Percentiles rank a stretch among this genome's conserved stretches.
phyloP scores from a whole-genome alignment of 768 basidiomycete genomes.

The Bullera alba region DNA sequence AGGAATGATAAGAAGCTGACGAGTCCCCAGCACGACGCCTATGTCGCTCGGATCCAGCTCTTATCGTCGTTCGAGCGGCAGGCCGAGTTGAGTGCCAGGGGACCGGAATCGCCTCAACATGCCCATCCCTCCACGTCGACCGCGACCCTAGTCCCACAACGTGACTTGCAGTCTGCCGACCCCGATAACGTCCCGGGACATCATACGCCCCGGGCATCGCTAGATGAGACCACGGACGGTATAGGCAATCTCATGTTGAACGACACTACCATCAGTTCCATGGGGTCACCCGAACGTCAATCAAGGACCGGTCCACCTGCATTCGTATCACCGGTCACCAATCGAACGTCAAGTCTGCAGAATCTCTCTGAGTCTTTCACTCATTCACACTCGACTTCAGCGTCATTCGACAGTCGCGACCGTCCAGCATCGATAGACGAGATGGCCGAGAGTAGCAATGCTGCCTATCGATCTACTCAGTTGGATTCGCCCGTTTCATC shows the following conservation, averaged over 20 bases:
- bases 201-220: slow-evolving; percentile 24
- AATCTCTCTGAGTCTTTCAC: too few species aligned
- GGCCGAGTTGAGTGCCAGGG: background rate
- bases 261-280: background rate
- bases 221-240: slow-evolving; percentile 21
- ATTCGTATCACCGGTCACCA: too few species aligned
- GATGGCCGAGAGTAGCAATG: too few species aligned
- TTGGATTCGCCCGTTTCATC: too few species aligned
- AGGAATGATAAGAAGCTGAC: background rate
- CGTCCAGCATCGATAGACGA: too few species aligned
- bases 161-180: background rate
- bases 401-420: too few species aligned
- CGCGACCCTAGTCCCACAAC: slow-evolving; percentile 13
- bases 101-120: too few species aligned
- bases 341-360: too few species aligned
- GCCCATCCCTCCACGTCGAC: slow-evolving; percentile 11
- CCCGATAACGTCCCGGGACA: slow-evolving; percentile 9
- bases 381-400: too few species aligned
- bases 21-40: slow-evolving; percentile 40
- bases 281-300: background rate
- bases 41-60: slow-evolving; percentile 41
- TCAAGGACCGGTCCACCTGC: too few species aligned
- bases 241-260: slow-evolving; percentile 13
- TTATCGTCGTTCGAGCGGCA: slow-evolving; percentile 31
- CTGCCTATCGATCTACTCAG: too few species aligned